These are phyloP conservation scores for Leccinum boreale DNA, from an alignment of 768 basidiomycete genomes.

Conservation along the genomic window DNA sequence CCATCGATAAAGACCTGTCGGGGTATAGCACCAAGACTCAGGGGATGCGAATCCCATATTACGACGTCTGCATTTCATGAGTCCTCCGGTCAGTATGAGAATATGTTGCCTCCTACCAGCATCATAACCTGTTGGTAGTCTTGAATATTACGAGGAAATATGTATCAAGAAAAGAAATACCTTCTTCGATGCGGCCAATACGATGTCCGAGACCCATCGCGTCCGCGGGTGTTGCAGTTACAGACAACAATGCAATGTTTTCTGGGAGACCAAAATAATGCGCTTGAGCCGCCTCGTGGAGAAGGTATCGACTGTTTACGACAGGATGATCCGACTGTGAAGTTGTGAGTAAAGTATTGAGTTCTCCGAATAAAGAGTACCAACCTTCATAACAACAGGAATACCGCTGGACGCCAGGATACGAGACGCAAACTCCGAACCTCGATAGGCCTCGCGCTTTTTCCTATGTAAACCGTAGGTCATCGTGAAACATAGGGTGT, in stretches of 20 bases:
- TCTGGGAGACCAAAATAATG: conserved; percentile 63
- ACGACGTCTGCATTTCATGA: conserved; percentile 52
- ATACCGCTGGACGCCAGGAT: conserved; percentile 68
- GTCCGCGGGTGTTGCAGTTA: conserved; percentile 64
- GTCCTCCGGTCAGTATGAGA: neutral
- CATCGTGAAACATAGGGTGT: neutral
- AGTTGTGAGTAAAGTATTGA: neutral
- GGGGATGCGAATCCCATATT: conserved; percentile 73
- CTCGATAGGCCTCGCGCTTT: conserved; percentile 80
- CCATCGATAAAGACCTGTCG: conserved; percentile 83
- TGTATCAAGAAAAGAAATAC: conserved; percentile 18
- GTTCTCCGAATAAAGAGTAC: neutral
- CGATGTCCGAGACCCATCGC: conserved; percentile 74
- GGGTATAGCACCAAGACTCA: conserved; percentile 72
- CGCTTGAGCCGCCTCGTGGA: conserved; percentile 70
- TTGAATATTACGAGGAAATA: neutral
- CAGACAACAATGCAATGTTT: conserved; percentile 56
- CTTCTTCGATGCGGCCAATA: conserved; percentile 58
- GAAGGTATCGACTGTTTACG: conserved; percentile 62
- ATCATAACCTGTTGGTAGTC: conserved; percentile 37
- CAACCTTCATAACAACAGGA: conserved; percentile 72
- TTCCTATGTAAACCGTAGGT: conserved; percentile 37
- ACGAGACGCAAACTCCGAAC: conserved; percentile 76
- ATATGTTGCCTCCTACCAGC: conserved; percentile 33
- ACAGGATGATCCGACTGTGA: conserved; percentile 55